Evolutionary conservation across 352 stramenopile genomes (phyloP), one percentile per base, ranked within the genome.

Genomic region (Globisporangium iwayamae): DNA sequence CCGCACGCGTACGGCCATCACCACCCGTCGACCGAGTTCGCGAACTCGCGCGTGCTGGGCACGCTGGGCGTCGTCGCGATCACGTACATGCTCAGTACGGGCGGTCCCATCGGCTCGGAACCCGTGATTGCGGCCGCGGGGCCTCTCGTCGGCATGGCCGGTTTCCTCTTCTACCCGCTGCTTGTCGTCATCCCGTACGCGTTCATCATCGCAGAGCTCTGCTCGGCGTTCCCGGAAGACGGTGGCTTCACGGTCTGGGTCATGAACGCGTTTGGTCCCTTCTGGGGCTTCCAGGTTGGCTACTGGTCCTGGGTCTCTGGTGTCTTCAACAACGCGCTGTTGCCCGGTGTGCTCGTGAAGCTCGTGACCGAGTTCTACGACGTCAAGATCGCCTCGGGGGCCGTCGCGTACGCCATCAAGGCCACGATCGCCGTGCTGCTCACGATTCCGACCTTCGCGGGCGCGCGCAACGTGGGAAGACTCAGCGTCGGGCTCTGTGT

Each of bases 271-370:
- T 90, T 88, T n/a, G 85, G 85, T 0, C 68, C 78, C 8, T 94
- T 91, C 54, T 94, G 85, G 87, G 85, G 72, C 10, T 86, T 92
- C 43, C 85, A 91, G 45, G 73, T 91, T 38, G 83, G 81, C 61
- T 95, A 90, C 70, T 96, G 85, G 83, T 89, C 81, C 16, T 96
- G 85, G 77, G 70, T 95, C 22, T 58, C 75, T 0, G 72, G 81
- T 5, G 54, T 91, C 30, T 77, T 91, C 53, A 81, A 85, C 56
- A 77, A 65, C 9, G 79, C 83, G n/a, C 53, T 89, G 34, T 81
- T 93, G 22, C 93, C 97, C 55, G 94, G 63, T 0, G 68, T 71
- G 3, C 18, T 78, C 7, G 46, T 80, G 20, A 55, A 62, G 43
- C 38, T 80, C 8, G 13, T 81, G 13, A 76, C 66, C 0, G 56